Evolutionary conservation across 441 rosid genomes (phyloP), one percentile per base, ranked within the genome.

Genomic region (Oxalis stricta): DNA sequence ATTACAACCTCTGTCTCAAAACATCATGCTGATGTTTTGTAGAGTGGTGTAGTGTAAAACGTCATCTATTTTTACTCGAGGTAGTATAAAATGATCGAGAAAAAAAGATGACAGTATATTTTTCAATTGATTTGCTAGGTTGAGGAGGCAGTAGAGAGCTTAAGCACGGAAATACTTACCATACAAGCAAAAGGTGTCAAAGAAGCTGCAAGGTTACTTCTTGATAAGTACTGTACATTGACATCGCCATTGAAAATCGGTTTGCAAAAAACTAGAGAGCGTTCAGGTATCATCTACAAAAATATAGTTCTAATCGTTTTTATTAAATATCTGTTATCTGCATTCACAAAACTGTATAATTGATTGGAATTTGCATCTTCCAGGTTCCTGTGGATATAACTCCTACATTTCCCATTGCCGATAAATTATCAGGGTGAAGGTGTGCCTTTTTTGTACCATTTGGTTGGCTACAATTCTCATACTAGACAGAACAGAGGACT

Each of bases 131-230:
- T 50, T 61, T 18, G 38, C 24, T 61, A 85, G 98, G 71, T 85
- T 22, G 83, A 82, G 63, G 73, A 33, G 47, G 93, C 85, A 2
- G 96, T 80, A 18, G 87, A 85, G 69, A 81, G 93, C 71, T 64
- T 80, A 67, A 73, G 96, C 63, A 70, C 67, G 50, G 82, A 79
- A 65, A 76, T 85, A 60, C 78, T 89, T 34, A 89, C 93, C 7
- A 73, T 80, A 52, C 96, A 85, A 56, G 98, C 96, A 47, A 70
- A 64, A 61, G 98, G 89, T 46, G 94, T 80, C 69, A 89, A 82
- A 60, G 70, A 21, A 8, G 84, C 82, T 55, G 93, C 96, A 54
- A 61, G 56, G 20, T 61, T 52, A 44, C 96, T 85, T 38, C 62
- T 80, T 18, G 29, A 83, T 38, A 80, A 67, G 50, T 78, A 85